phyloP scores from a whole-genome alignment of 257 asterid genomes.

The Fraxinus pennsylvanica region DNA sequence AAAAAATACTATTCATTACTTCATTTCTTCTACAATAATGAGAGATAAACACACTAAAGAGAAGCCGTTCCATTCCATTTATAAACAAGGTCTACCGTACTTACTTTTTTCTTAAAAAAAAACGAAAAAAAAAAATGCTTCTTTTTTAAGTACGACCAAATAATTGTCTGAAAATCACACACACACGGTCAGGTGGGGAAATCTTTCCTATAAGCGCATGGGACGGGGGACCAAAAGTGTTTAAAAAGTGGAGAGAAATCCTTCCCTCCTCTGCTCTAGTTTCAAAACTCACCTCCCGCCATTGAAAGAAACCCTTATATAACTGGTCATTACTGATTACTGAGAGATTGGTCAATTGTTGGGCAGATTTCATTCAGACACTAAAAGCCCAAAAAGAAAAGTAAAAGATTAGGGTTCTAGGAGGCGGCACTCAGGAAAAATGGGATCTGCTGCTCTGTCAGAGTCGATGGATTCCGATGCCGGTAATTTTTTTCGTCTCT shows the following conservation, averaged over 20 bases:
- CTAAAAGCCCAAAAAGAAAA: background rate
- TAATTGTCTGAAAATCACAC: background rate
- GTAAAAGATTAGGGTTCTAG: background rate
- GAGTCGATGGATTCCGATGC: conserved; percentile 4
- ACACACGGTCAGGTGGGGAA: background rate
- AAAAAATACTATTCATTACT: too few species aligned
- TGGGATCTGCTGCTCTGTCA: background rate
- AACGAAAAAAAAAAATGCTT: too few species aligned
- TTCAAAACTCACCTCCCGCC: conserved; percentile 5
- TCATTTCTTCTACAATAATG: too few species aligned
- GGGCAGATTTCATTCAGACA: background rate
- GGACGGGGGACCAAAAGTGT: background rate
- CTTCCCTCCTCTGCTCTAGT: background rate
- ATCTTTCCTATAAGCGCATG: background rate
- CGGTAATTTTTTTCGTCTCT: background rate
- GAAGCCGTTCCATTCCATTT: too few species aligned
- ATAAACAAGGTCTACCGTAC: too few species aligned
- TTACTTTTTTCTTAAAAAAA: too few species aligned
- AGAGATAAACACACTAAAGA: too few species aligned
- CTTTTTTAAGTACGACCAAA: background rate
- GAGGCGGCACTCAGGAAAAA: background rate
- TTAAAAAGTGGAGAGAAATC: background rate
- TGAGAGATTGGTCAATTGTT: background rate
- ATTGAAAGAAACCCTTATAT: background rate
- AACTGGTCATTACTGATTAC: background rate